phyloP scores from a whole-genome alignment of 2,329 filamentous ascomycete genomes.

The Claviceps spartinae region DNA sequence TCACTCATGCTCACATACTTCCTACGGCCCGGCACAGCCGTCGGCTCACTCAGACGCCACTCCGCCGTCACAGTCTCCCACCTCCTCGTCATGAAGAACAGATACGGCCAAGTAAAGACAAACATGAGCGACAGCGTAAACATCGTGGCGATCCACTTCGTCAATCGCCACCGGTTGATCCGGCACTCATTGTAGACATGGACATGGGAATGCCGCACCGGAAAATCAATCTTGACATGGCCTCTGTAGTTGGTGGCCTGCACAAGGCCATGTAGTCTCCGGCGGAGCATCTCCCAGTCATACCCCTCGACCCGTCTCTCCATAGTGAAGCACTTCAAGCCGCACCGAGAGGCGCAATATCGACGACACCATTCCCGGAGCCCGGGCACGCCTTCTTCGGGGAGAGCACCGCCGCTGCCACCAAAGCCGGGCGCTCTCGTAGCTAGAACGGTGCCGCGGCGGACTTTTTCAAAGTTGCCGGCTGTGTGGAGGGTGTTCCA shows the following conservation, averaged over 20 bases:
- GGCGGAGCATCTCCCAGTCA: constrained; percentile 39
- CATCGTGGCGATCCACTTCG: constrained; percentile 47
- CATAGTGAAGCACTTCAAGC: constrained; percentile 43
- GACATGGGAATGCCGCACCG: constrained; percentile 39
- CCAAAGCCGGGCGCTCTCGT: constrained; percentile 34
- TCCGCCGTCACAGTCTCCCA: constrained; percentile 50
- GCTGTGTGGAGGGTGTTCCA: constrained; percentile 36
- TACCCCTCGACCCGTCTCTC: constrained; percentile 43
- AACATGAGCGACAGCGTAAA: constrained; percentile 56
- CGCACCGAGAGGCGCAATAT: constrained; percentile 45
- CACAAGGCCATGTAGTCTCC: constrained; percentile 42
- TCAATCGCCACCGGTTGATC: constrained; percentile 52
- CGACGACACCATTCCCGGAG: constrained; percentile 51
- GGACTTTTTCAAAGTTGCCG: constrained; percentile 44
- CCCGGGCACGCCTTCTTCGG: constrained; percentile 19
- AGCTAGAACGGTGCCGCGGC: constrained; percentile 49
- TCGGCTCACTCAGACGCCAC: constrained; percentile 32
- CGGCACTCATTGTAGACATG: constrained; percentile 50
- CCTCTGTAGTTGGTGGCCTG: constrained; percentile 56
- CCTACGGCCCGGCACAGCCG: constrained; percentile 19
- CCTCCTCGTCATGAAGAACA: constrained; percentile 52
- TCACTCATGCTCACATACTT: constrained; percentile 41
- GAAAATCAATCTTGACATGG: constrained; percentile 43
- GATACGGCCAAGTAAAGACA: constrained; percentile 56
- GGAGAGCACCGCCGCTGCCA: constrained; percentile 11